These are phyloP conservation scores for Eremothecium cymbalariae DNA, from an alignment of 1,139 yeast genomes.

Conservation along the genomic window DNA sequence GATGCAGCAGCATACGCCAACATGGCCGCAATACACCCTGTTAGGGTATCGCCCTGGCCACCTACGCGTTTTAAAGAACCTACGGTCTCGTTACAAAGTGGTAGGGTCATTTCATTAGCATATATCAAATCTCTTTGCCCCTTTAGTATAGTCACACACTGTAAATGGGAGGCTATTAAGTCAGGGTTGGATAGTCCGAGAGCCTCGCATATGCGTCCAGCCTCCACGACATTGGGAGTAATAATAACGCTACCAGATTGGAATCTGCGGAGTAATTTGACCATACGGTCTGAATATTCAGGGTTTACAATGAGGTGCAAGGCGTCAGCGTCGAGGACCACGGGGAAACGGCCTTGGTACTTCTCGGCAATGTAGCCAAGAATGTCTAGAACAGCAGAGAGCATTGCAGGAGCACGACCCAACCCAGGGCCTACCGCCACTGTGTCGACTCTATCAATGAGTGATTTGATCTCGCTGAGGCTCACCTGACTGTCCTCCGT, in stretches of 20 bases:
- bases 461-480: slow-evolving; percentile 45
- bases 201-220: slow-evolving; percentile 53
- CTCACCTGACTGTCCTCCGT: slow-evolving; percentile 30
- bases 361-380: slow-evolving; percentile 38
- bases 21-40: slow-evolving; percentile 64
- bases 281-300: slow-evolving; percentile 13
- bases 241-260: slow-evolving; percentile 44
- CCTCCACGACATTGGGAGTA: slow-evolving; percentile 89
- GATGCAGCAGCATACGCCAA: too few relatives aligned
- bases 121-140: slow-evolving; percentile 56
- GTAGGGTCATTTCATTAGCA: slow-evolving; percentile 40
- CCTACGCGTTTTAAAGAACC: slow-evolving; percentile 75
- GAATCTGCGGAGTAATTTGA: slow-evolving; percentile 37
- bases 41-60: slow-evolving; percentile 81
- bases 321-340: slow-evolving; percentile 88
- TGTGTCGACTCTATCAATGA: slow-evolving; percentile 65
- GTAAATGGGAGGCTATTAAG: slow-evolving; percentile 47
- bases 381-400: slow-evolving; percentile 49
- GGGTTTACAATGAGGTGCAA: slow-evolving; percentile 40
- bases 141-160: slow-evolving; percentile 64
- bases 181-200: slow-evolving; percentile 36
- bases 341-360: slow-evolving; percentile 41
- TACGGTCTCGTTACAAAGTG: slow-evolving; percentile 35
- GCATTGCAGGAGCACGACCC: slow-evolving; percentile 71
- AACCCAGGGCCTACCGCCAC: slow-evolving; percentile 91